These are phyloP conservation scores for Metschnikowia similis DNA, from an alignment of 805 yeast species.

Conservation along the genomic window DNA sequence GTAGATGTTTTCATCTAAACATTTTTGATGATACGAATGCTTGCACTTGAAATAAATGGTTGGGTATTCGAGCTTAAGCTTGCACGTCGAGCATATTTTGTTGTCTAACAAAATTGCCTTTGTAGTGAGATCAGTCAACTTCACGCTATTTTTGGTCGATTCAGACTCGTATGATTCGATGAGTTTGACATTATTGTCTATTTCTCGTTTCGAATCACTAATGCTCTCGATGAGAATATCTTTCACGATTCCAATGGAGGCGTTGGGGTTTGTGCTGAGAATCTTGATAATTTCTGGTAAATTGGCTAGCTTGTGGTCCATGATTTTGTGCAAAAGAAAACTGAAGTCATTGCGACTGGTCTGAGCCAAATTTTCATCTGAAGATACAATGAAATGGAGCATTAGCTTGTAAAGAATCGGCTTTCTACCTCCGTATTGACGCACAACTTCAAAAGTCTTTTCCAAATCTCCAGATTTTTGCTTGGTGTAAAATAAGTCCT, in stretches of 20 bases:
- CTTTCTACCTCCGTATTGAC: slow-evolving; percentile 56
- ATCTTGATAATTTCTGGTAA: slow-evolving; percentile 76
- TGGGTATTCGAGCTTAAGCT: slow-evolving; percentile 66
- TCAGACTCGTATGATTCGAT: slow-evolving; percentile 66
- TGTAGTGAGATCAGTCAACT: slow-evolving; percentile 47
- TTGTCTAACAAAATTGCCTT: slow-evolving; percentile 55
- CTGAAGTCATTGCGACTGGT: slow-evolving; percentile 50
- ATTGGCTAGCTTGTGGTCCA: slow-evolving; percentile 51
- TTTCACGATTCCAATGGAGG: slow-evolving; percentile 69
- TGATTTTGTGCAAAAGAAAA: slow-evolving; percentile 50
- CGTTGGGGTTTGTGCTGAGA: slow-evolving; percentile 55
- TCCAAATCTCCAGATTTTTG: slow-evolving; percentile 54
- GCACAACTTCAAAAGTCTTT: slow-evolving; percentile 54
- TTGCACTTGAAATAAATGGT: slow-evolving; percentile 78
- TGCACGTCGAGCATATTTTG: slow-evolving; percentile 63
- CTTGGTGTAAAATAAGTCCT: slow-evolving; percentile 56
- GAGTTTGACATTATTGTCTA: slow-evolving; percentile 62
- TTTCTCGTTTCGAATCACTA: slow-evolving; percentile 56
- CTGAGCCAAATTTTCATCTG: slow-evolving; percentile 44
- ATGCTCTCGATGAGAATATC: slow-evolving; percentile 62
- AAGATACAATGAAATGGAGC: slow-evolving; percentile 57
- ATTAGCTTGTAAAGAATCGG: slow-evolving; percentile 66
- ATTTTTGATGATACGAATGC: slow-evolving; percentile 82
- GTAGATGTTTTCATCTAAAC: slow-evolving; percentile 52
- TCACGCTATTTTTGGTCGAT: slow-evolving; percentile 48